phyloP scores from a whole-genome alignment of 768 basidiomycete genomes.

The Amanita thiersii region DNA sequence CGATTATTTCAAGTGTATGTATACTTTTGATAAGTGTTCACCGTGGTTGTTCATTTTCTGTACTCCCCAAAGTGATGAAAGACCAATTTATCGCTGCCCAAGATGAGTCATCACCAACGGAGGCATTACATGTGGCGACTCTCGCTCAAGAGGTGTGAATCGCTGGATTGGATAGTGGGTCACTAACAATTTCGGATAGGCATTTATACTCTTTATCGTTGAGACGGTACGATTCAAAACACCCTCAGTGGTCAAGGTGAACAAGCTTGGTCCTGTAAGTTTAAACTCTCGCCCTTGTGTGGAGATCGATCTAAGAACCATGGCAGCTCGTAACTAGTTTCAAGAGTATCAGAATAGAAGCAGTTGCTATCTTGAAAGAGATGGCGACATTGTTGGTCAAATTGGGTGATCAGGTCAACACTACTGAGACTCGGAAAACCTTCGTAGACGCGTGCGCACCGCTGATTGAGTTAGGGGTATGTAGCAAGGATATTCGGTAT shows the following conservation, averaged over 20 bases:
- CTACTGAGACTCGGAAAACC: constrained; percentile 40
- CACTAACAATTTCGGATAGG: constrained; percentile 32
- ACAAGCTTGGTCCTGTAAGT: constrained; percentile 67
- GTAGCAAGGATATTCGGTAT: not conserved
- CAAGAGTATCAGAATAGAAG: constrained; percentile 52
- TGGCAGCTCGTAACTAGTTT: constrained; percentile 57
- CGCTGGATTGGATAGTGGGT: not conserved
- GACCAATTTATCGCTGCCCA: constrained; percentile 39
- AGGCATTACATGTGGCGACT: constrained; percentile 65
- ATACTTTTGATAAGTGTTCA: not conserved
- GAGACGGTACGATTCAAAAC: constrained; percentile 71
- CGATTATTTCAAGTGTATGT: constrained; percentile 55
- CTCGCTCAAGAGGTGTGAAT: constrained; percentile 62
- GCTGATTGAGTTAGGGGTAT: constrained; percentile 27
- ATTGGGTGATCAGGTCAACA: constrained; percentile 42
- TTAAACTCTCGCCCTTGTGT: not conserved
- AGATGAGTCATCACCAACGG: constrained; percentile 34
- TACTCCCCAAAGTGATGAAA: constrained; percentile 37
- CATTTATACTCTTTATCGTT: constrained; percentile 61
- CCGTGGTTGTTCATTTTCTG: no score
- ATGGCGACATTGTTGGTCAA: constrained; percentile 47
- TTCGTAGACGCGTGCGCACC: constrained; percentile 43
- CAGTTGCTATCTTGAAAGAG: constrained; percentile 41
- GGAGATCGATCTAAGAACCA: constrained; percentile 7
- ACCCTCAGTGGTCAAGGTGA: constrained; percentile 56